Evolutionary conservation across 2,329 filamentous ascomycete species (phyloP).

Genomic region (Phialophora tarda): DNA sequence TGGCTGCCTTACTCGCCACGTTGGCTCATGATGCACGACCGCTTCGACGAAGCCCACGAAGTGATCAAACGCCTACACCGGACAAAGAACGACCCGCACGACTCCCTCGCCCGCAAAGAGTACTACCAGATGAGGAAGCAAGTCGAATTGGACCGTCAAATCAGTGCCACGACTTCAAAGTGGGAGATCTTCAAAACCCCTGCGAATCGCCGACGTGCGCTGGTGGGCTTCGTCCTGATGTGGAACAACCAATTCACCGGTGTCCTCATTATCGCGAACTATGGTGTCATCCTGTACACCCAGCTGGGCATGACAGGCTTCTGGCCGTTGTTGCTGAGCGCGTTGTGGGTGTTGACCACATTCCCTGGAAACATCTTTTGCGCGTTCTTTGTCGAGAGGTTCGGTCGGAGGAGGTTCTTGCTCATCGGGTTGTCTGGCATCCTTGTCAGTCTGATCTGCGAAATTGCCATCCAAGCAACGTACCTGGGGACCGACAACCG

Average conservation of each 20-base stretch:
- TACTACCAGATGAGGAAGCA: slow-evolving; percentile 55
- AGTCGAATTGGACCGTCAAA: slow-evolving; percentile 48
- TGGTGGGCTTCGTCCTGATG: slow-evolving; percentile 51
- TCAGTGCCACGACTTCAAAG: slow-evolving; percentile 42
- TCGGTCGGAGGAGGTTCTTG: slow-evolving; percentile 41
- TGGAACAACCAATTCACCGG: slow-evolving; percentile 48
- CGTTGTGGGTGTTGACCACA: slow-evolving; percentile 52
- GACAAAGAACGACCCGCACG: slow-evolving; percentile 48
- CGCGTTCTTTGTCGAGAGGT: slow-evolving; percentile 48
- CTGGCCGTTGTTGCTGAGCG: slow-evolving; percentile 52
- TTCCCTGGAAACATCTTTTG: slow-evolving; percentile 51
- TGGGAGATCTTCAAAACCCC: slow-evolving; percentile 53
- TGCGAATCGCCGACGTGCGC: slow-evolving; percentile 49
- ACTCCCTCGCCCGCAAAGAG: slow-evolving; percentile 47
- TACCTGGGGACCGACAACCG: slow-evolving; percentile 46
- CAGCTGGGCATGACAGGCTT: slow-evolving; percentile 47
- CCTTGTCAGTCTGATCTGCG: slow-evolving; percentile 49
- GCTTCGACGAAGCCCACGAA: slow-evolving; percentile 50
- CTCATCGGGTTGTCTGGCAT: slow-evolving; percentile 52
- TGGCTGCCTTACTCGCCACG: slow-evolving; percentile 58
- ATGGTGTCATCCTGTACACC: slow-evolving; percentile 50
- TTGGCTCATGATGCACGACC: slow-evolving; percentile 53
- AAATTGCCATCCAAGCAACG: slow-evolving; percentile 46
- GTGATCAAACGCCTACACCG: slow-evolving; percentile 54
- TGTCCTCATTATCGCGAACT: slow-evolving; percentile 46